A percentile compares a stretch with the other conserved stretches of the same genome.
Evolutionary conservation across 495 filamentous ascomycete genomes (phyloP).

Genomic region (Trichocladium antarcticum): DNA sequence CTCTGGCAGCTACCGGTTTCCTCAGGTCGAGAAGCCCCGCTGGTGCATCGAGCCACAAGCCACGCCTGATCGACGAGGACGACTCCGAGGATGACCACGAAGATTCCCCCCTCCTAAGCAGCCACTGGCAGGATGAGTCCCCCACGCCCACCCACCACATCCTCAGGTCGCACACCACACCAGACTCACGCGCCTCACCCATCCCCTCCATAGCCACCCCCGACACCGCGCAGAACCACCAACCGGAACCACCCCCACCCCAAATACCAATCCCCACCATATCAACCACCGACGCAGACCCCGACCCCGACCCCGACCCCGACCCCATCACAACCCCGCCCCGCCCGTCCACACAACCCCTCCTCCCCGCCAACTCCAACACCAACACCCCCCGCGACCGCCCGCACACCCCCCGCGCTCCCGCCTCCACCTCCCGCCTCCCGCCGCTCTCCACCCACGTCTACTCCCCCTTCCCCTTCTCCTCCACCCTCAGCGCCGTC

Average conservation of each 20-base stretch:
- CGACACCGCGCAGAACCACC: not conserved
- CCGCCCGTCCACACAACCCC: no score
- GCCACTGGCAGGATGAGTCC: constrained; percentile 18
- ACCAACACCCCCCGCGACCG: constrained; percentile 15
- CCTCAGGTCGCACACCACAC: not conserved
- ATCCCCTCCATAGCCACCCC: not conserved
- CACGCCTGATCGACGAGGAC: constrained; percentile 11
- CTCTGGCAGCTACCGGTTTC: constrained; percentile 12
- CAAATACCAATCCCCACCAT: not conserved
- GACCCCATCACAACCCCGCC: no score
- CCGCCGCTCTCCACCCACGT: constrained; percentile 21
- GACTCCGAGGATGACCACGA: constrained; percentile 7
- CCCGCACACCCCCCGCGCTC: constrained; percentile 15
- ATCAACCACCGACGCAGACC: not conserved
- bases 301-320: no score
- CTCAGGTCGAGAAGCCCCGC: constrained; percentile 11
- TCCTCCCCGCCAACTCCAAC: not conserved
- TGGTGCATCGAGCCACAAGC: constrained; percentile 5
- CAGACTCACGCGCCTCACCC: not conserved
- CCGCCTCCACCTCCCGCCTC: constrained; percentile 10
- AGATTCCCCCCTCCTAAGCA: constrained; percentile 19
- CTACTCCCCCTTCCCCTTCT: constrained; percentile 40
- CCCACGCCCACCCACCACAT: not conserved
- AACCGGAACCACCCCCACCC: not conserved
- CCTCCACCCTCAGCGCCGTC: constrained; percentile 37